A percentile compares a stretch with the other conserved stretches of the same genome.
Evolutionary conservation across 768 basidiomycete genomes (phyloP).

Genomic region (Russula abietina): DNA sequence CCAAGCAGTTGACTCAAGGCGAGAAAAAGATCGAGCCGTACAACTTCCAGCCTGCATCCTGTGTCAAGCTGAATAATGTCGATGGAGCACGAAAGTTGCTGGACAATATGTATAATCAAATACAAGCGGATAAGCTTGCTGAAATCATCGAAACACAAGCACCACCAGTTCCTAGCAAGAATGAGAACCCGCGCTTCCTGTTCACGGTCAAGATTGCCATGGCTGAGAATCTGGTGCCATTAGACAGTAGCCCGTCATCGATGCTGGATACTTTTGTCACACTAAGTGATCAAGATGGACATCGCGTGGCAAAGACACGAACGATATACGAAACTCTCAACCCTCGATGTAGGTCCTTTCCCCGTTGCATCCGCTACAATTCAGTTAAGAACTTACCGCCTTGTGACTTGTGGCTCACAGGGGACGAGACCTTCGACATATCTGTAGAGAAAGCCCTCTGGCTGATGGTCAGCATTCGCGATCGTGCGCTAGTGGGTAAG

Average conservation of each 20-base stretch:
- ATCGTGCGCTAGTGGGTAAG: conserved; percentile 85
- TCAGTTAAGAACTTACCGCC: conserved; percentile 16
- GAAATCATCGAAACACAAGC: conserved; percentile 50
- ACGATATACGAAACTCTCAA: conserved; percentile 88
- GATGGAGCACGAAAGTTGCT: conserved; percentile 85
- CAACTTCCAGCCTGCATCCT: conserved; percentile 89
- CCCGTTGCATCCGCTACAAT: not conserved
- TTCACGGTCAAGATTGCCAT: conserved; percentile 92
- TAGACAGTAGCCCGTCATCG: conserved; percentile 72
- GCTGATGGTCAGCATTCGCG: conserved; percentile 93
- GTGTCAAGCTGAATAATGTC: conserved; percentile 96
- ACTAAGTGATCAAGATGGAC: conserved; percentile 86
- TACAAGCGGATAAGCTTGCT: conserved; percentile 83
- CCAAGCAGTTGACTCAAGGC: conserved; percentile 66
- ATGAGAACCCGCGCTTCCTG: conserved; percentile 61
- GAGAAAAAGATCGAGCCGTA: conserved; percentile 95
- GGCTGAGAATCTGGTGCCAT: conserved; percentile 79
- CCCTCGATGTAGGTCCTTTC: conserved; percentile 71
- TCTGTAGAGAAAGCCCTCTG: conserved; percentile 91
- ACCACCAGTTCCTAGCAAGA: conserved; percentile 70
- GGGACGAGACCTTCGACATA: conserved; percentile 97
- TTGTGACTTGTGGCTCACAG: conserved; percentile 34
- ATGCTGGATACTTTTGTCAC: conserved; percentile 90
- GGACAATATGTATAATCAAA: conserved; percentile 89
- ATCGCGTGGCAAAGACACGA: conserved; percentile 87